Base-by-base conservation (phyloP, 176 grass and related monocot genomes). In the Carex myosuroides region DNA sequence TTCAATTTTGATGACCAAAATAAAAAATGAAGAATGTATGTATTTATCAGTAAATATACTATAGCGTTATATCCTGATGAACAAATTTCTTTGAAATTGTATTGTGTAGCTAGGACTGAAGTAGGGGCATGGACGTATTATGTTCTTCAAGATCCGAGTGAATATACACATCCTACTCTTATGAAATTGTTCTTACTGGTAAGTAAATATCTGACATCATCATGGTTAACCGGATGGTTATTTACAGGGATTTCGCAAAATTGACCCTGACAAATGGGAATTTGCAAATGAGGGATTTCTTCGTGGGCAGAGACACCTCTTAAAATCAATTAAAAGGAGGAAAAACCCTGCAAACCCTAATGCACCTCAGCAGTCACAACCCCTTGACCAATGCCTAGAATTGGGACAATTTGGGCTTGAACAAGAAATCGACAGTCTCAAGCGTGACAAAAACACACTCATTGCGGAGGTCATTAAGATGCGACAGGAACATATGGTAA, bases 221-320 rank as follows among this genome's bases (percentile, higher is more conserved):
- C 5, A 46, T 79, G 78, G 64, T 41, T 82, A n/a, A 6, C 81
- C 52, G 10, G 41, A 9, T 81, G 59, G 78, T 42, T 65, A 80
- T 50, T 17, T 87, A 72, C 92, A 98, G 95, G 95, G 92, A 24
- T 98, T 98, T 81, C 94, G 87, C 85, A 98, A 98, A 80, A 80
- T 93, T 6, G 89, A 94, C 58, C 86, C 92, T 9, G 92, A 93
- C 71, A 91, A 85, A 73, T 94, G 95, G 95, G 95, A 98, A 66
- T 98, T 98, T 72, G 95, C 91, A 4, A 92, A 91, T 24, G 89
- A 93, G 70, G 87, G 87, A 16, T 98, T 98, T 85, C 79, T 98
- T 1, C 82, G 86, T 42, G 89, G 87, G 41, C 95, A 94, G 82
- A 84, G 84, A 18, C 86, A 93, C 14, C 92, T 94, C 18, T 85